Base-by-base conservation (phyloP, 768 basidiomycete genomes). In the Crepidotus variabilis region DNA sequence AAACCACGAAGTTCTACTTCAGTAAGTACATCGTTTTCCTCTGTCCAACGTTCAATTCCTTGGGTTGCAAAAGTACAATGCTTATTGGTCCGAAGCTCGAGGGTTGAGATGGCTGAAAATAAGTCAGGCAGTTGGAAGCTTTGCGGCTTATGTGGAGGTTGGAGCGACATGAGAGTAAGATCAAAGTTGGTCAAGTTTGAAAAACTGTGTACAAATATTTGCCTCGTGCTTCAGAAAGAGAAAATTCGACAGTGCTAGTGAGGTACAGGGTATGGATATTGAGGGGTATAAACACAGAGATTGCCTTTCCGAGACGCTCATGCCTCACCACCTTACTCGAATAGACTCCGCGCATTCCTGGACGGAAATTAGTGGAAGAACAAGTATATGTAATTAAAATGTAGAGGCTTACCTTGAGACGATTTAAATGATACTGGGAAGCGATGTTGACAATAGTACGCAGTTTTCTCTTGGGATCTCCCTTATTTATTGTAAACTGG, bases 391-490 rank as follows among this genome's bases (percentile, higher is more conserved):
- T n/a, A n/a, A n/a, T 10, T n/a, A 23, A 32, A 45, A 24, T 50
- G 54, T 1, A 21, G 21, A 6, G 45, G 45, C 73, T 32, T 51
- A 92, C 91, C 77, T 83, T 89, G 47, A 93, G 71, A 55, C 88
- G 76, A 24, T 67, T 63, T 51, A 94, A 72, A 61, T 83, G 85
- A 67, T 93, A 88, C 47, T 86, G 83, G 24, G 83, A 82, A 1
- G 90, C 87, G 21, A 93, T 86, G 67, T 92, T 95, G 45, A 90
- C 84, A 57, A 95, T 85, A 39, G 93, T 94, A 59, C 85, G 78
- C 61, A 98, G 65, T 69, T 81, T 87, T 50, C 88, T 75, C 62
- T 83, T 81, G 57, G 81, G 74, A 51, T 98, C 94, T 35, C 75
- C 79, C 67, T 88, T 89, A 58, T 81, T 87, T 52, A 89, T 65